A percentile compares a stretch with the other conserved stretches of the same genome.
These are phyloP conservation scores for Aspergillus transmontanensis DNA, from an alignment of 2,329 filamentous ascomycete species.

Conservation along the genomic window DNA sequence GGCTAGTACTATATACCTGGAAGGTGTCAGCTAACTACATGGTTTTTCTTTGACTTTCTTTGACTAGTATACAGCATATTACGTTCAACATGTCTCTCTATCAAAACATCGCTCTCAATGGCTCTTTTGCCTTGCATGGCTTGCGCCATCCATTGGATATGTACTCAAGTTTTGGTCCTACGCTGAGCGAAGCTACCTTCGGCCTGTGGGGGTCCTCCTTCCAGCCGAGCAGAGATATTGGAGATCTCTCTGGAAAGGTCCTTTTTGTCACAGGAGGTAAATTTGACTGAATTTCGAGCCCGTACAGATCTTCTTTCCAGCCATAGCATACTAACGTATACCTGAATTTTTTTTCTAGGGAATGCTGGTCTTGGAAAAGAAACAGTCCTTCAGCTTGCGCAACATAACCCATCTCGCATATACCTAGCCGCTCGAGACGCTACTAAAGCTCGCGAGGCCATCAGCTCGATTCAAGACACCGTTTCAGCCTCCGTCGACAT, in stretches of 20 bases:
- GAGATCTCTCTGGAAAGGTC: constrained; percentile 51
- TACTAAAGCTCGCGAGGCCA: constrained; percentile 46
- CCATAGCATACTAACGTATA: constrained; percentile 4
- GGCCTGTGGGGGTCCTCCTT: constrained; percentile 40
- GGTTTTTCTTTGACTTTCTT: neutral
- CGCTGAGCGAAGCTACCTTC: constrained; percentile 37
- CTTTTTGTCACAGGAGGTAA: constrained; percentile 56
- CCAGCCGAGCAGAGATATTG: constrained; percentile 49
- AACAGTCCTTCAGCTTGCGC: constrained; percentile 51
- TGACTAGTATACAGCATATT: neutral
- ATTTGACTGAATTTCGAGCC: neutral
- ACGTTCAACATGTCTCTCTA: constrained; percentile 1
- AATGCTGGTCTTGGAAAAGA: constrained; percentile 52
- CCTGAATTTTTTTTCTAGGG: constrained; percentile 30
- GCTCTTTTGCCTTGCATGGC: constrained; percentile 23
- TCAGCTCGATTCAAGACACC: constrained; percentile 44
- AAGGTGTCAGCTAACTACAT: neutral
- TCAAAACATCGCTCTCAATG: constrained; percentile 9
- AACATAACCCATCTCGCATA: constrained; percentile 55
- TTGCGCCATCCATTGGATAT: constrained; percentile 35
- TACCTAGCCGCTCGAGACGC: constrained; percentile 57
- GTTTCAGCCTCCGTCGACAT: constrained; percentile 41
- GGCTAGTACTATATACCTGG: neutral
- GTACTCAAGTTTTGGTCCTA: constrained; percentile 35
- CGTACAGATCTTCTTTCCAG: neutral